phyloP scores from a whole-genome alignment of 257 asterid genomes.

The Leonotis leonurus region DNA sequence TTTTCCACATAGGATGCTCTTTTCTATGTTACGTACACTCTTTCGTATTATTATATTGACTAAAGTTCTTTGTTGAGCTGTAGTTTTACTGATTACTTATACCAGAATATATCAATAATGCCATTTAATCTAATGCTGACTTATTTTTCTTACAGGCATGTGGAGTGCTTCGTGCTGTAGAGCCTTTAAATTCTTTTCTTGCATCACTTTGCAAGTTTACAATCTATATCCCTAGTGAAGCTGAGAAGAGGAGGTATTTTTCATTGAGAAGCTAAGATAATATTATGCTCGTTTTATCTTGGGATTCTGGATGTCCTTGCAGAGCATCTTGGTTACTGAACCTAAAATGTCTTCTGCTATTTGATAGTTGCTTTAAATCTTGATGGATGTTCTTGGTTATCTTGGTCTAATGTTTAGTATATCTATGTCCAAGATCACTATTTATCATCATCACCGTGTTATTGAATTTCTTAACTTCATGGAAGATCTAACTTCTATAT shows the following conservation, averaged over 20 bases:
- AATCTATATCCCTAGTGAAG: conserved; percentile 71
- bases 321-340: neutral
- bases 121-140: conserved; percentile 9
- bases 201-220: conserved; percentile 99
- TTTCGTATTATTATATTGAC: conserved; percentile 1
- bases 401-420: neutral
- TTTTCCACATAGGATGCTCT: neutral
- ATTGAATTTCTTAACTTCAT: neutral
- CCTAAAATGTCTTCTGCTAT: no score
- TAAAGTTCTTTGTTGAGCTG: neutral
- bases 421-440: neutral
- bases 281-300: conserved; percentile 11
- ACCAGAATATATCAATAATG: conserved; percentile 11
- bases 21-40: neutral
- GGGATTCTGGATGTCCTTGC: conserved; percentile 2
- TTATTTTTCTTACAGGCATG: conserved; percentile 59
- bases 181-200: conserved; percentile 92
- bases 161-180: conserved; percentile 92
- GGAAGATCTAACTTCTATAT: neutral
- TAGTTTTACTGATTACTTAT: conserved; percentile 12
- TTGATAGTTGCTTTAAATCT: no score
- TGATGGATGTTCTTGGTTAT: neutral
- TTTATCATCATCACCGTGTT: neutral
- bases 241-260: conserved; percentile 78
- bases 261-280: conserved; percentile 8